Evolutionary conservation across 495 filamentous ascomycete species (phyloP).

Genomic region (Acidomyces sp.): DNA sequence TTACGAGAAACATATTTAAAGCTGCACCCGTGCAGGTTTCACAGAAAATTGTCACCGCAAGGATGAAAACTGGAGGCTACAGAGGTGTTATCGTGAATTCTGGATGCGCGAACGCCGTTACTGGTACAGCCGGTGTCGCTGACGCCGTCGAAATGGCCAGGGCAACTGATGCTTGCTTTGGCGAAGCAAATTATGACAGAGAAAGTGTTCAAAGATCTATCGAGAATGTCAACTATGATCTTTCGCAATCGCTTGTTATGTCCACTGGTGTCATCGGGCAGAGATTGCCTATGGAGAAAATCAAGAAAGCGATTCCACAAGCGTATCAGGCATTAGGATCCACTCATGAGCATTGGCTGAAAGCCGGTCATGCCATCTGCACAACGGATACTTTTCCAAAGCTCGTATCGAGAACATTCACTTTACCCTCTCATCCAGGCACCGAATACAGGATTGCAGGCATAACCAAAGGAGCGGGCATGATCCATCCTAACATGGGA

Average conservation of each 20-base stretch:
- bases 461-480: constrained; percentile 96
- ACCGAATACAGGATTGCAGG: constrained; percentile 74
- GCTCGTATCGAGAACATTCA: constrained; percentile 72
- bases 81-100: constrained; percentile 83
- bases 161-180: constrained; percentile 56
- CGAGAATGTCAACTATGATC: too few relatives aligned
- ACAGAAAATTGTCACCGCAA: constrained; percentile 50
- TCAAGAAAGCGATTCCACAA: constrained; percentile 64
- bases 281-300: constrained; percentile 81
- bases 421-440: constrained; percentile 64
- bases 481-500: constrained; percentile 99
- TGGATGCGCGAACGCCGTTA: constrained; percentile 95
- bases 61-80: constrained; percentile 54
- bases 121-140: constrained; percentile 78
- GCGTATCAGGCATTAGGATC: constrained; percentile 55
- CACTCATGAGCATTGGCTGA: constrained; percentile 75
- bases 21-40: constrained; percentile 86
- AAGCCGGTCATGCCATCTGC: constrained; percentile 83
- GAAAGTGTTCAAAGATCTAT: constrained; percentile 41
- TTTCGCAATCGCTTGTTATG: constrained; percentile 76
- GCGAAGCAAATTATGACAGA: constrained; percentile 9
- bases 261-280: constrained; percentile 97
- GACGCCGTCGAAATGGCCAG: constrained; percentile 76
- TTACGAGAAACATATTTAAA: constrained; percentile 97
- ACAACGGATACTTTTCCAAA: constrained; percentile 99